Evolutionary conservation across 1,139 yeast genomes (phyloP).

Genomic region (Debaryomyces udenii): DNA sequence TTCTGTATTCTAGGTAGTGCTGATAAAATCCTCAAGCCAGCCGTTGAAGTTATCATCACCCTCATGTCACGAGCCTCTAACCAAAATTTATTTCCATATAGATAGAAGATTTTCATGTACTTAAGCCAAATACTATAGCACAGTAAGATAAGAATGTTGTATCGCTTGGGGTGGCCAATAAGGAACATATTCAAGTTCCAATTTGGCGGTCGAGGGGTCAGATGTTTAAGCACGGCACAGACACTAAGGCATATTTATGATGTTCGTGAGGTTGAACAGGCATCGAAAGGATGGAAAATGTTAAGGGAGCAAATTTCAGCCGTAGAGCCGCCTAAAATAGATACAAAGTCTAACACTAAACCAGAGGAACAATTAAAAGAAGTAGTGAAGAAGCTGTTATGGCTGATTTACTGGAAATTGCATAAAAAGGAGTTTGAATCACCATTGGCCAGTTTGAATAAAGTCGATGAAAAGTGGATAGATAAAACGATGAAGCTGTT

Average conservation of each 20-base stretch:
- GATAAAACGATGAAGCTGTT: conserved; percentile 8
- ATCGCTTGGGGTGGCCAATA: background rate
- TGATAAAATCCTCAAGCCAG: background rate
- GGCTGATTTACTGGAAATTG: conserved; percentile 8
- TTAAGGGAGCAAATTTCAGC: background rate
- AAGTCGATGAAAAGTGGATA: conserved; percentile 3
- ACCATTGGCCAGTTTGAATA: conserved; percentile 12
- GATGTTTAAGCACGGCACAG: background rate
- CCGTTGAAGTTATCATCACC: conserved; percentile 3
- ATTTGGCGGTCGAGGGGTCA: background rate
- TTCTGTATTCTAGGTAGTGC: too few species aligned
- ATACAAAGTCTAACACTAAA: background rate
- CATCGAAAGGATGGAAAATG: conserved; percentile 3
- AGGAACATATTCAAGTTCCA: too few species aligned
- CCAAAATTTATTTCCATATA: background rate
- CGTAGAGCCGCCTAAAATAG: background rate
- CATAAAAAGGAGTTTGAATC: conserved; percentile 3
- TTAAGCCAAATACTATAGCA: background rate
- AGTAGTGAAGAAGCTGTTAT: conserved; percentile 5
- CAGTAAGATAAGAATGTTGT: background rate
- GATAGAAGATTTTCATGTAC: background rate
- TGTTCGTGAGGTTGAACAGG: background rate
- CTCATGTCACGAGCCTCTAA: conserved; percentile 7
- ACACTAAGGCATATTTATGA: background rate
- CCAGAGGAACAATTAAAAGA: conserved; percentile 7